Percentiles rank a stretch among this genome's conserved stretches.
These are phyloP conservation scores for Pleodorina starrii DNA, from an alignment of 139 green algal genomes.

Conservation along the genomic window DNA sequence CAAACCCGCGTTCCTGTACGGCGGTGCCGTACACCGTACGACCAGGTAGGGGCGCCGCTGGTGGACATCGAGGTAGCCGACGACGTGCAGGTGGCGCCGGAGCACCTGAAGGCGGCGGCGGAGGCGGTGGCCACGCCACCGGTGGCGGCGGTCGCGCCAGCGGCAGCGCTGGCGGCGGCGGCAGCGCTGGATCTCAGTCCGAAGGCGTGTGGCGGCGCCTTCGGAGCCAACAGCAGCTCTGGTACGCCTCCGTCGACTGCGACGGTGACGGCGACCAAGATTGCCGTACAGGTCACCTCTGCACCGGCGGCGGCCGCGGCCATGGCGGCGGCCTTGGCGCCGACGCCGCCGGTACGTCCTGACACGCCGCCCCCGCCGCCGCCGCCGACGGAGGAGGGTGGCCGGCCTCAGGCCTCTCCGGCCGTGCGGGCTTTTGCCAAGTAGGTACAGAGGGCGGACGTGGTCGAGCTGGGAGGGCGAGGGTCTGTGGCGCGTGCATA, in stretches of 20 bases:
- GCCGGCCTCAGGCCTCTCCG: constrained; percentile 73
- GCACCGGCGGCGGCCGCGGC: neutral
- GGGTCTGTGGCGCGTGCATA: no score
- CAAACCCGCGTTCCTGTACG: neutral
- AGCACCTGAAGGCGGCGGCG: constrained; percentile 22
- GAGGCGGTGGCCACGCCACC: neutral
- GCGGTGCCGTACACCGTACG: neutral
- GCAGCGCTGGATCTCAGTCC: no score
- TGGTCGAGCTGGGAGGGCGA: no score
- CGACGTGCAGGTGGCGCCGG: constrained; percentile 8
- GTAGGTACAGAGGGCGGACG: no score
- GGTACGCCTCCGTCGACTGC: neutral
- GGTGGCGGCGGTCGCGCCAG: neutral
- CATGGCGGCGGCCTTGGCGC: neutral
- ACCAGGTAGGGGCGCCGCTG: constrained; percentile 84
- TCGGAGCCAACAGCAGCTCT: no score
- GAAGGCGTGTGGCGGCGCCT: no score
- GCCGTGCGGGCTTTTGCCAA: constrained; percentile 82
- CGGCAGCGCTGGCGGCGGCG: neutral
- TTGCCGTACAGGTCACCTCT: neutral
- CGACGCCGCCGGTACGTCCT: neutral
- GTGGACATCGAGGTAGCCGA: constrained; percentile 73
- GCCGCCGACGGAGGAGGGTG: no score
- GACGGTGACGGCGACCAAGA: neutral
- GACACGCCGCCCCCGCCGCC: neutral